phyloP scores from a whole-genome alignment of 2,329 filamentous ascomycete genomes.

The Aotearoamyces nothofagi region DNA sequence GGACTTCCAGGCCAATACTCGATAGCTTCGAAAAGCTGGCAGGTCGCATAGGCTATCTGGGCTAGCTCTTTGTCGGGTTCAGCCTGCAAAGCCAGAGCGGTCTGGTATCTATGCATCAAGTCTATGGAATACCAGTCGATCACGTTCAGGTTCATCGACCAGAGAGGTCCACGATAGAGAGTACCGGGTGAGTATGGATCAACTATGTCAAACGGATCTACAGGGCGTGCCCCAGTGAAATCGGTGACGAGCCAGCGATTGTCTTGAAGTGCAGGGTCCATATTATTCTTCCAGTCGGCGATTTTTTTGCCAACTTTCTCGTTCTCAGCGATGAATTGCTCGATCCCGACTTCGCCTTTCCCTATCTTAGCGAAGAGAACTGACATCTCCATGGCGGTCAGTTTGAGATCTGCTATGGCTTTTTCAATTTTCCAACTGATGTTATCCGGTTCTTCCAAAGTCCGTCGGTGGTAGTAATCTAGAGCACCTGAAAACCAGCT shows the following conservation, averaged over 20 bases:
- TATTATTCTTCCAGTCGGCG: conserved; percentile 32
- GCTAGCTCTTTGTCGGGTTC: conserved; percentile 37
- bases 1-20: conserved; percentile 56
- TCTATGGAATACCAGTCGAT: conserved; percentile 68
- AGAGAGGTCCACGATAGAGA: conserved; percentile 57
- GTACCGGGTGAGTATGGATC: conserved; percentile 55
- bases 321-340: conserved; percentile 52
- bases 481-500: conserved; percentile 51
- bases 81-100: conserved; percentile 35
- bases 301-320: conserved; percentile 32
- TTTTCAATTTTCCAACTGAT: conserved; percentile 52
- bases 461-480: conserved; percentile 45
- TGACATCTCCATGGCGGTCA: conserved; percentile 70
- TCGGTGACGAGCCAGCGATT: conserved; percentile 45
- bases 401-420: conserved; percentile 47
- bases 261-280: conserved; percentile 48
- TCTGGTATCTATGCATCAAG: conserved; percentile 69
- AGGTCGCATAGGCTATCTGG: conserved; percentile 51
- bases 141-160: conserved; percentile 57
- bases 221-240: conserved; percentile 37
- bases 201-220: conserved; percentile 51
- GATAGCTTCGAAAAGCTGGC: conserved; percentile 67
- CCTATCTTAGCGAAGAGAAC: conserved; percentile 57
- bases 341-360: conserved; percentile 44
- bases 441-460: conserved; percentile 42